Evolutionary conservation across 192 early-diverging fungal genomes (phyloP), one percentile per base, ranked within the genome.

Genomic region (Entophlyctis luteolus): DNA sequence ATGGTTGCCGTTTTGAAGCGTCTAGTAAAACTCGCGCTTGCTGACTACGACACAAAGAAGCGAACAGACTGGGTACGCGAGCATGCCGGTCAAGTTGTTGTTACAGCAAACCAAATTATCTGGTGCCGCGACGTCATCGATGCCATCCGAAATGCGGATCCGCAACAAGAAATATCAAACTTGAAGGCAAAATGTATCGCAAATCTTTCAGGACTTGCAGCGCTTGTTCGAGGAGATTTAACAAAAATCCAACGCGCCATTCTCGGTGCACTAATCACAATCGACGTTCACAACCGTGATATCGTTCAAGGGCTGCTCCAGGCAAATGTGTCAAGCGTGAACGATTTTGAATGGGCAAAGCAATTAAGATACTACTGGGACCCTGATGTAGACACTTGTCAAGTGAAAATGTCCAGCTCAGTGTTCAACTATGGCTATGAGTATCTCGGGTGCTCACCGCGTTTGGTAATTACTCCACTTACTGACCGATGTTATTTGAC

Each of bases 331-430:
- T 65, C 73, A 1, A 69, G 79, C 28, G 36, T 73, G 10, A 75
- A 72, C 34, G 81, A 85, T 50, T 85, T 85, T 62, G 84, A 81
- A 32, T 85, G 84, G 84, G 72, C 79, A n/a, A 85, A 85, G 59
- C 84, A 85, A 70, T 70, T 77, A 49, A 56, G 84, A 27, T 79
- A 52, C 79, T 85, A 85, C 42, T 85, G 84, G 84, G 81, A 85
- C 56, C 63, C 73, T 16, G 81, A 85, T 18, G 66, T 77, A 4
- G 84, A 85, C 59, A 83, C 79, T 1, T 85, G 84, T 65, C 73
- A 76, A 23, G 81, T 85, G 10, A 79, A 75, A 45, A 85, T 85
- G 84, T 83, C 81, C 16, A 76, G 71, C 12, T 81, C 84, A 2
- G 75, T 76, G 0, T 85, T 85, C 70, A 73, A 69, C 10, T 85